Conservation (phyloP, 805 yeast species). For the Isabelozyma rhagii region DNA sequence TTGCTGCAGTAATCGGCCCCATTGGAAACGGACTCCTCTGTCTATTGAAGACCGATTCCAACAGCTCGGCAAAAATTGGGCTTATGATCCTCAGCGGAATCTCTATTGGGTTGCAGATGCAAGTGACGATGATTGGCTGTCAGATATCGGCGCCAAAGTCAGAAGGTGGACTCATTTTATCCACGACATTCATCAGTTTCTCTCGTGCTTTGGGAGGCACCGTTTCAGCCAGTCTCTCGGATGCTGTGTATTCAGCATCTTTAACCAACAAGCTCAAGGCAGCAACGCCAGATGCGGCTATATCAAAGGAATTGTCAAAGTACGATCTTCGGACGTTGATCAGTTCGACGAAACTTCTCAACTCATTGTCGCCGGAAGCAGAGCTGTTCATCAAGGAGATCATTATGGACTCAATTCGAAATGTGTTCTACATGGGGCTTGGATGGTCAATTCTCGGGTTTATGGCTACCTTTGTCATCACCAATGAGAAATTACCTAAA, state of each 20-base stretch:
- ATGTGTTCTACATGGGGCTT: conserved; percentile 39
- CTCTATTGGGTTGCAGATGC: conserved; percentile 46
- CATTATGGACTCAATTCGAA: conserved; percentile 35
- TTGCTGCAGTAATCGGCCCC: conserved; percentile 32
- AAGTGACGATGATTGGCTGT: conserved; percentile 40
- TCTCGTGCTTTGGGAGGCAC: conserved; percentile 46
- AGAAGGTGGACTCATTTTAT: conserved; percentile 47
- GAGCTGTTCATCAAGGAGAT: conserved; percentile 10
- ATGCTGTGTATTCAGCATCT: conserved; percentile 34
- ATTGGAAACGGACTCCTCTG: conserved; percentile 45
- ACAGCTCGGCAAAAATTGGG: conserved; percentile 37
- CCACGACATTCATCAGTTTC: conserved; percentile 45
- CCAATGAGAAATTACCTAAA: conserved; percentile 7
- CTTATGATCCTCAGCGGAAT: conserved; percentile 46
- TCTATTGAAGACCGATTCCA: conserved; percentile 38
- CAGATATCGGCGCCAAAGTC: conserved; percentile 51
- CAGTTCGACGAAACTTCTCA: conserved; percentile 10
- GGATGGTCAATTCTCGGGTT: conserved; percentile 31
- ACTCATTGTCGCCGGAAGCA: conserved; percentile 11
- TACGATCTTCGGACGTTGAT: conserved; percentile 11
- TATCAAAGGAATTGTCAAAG: conserved; percentile 15
- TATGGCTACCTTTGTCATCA: conserved; percentile 3
- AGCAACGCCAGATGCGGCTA: conserved; percentile 4
- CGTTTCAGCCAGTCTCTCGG: conserved; percentile 40
- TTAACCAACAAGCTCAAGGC: conserved; percentile 10